Evolutionary conservation across 257 asterid genomes (phyloP).

Genomic region (Gynochthodes officinalis): DNA sequence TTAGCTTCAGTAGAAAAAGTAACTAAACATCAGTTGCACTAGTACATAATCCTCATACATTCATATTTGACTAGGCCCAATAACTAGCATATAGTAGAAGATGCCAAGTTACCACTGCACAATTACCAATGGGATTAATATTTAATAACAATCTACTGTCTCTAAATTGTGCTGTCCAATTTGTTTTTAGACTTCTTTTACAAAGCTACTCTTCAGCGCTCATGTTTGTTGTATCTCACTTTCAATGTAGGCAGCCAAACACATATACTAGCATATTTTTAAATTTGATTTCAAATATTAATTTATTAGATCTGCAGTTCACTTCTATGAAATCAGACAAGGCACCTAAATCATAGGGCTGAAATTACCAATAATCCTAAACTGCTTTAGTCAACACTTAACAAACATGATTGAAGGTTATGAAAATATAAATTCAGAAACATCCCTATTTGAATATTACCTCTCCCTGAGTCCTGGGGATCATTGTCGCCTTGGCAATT

Average conservation of each 20-base stretch:
- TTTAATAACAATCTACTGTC: neutral
- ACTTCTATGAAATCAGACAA: neutral
- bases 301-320: neutral
- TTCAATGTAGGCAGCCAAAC: neutral
- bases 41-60: neutral
- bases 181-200: neutral
- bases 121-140: neutral
- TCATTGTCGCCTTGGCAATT: constrained; percentile 75
- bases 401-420: neutral
- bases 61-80: neutral
- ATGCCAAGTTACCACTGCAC: neutral
- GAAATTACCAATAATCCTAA: neutral
- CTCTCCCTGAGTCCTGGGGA: constrained; percentile 82
- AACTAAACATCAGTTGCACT: neutral
- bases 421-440: neutral
- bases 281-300: constrained; percentile 6
- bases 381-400: neutral
- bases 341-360: neutral
- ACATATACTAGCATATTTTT: neutral
- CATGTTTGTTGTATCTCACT: neutral
- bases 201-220: neutral
- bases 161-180: neutral
- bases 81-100: neutral
- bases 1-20: neutral
- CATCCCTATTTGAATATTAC: constrained; percentile 26